Percentiles rank a stretch among this genome's conserved stretches.
phyloP scores from a whole-genome alignment of 2,329 filamentous ascomycete genomes.

The Drechslerella coelobrocha region DNA sequence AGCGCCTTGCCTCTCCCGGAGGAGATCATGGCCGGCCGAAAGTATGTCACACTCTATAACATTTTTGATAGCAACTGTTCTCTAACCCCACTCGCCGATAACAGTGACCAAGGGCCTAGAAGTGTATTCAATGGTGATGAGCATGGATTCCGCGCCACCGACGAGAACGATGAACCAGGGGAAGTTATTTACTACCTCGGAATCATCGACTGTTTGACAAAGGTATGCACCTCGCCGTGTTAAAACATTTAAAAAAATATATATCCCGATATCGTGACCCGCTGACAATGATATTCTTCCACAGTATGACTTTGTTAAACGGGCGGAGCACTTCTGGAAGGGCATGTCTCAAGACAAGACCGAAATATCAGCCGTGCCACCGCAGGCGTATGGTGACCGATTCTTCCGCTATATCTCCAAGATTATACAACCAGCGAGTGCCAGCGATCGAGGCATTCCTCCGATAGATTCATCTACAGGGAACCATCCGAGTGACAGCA shows the following conservation, averaged over 20 bases:
- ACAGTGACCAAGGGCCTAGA: slow-evolving; percentile 73
- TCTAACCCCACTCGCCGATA: slow-evolving; percentile 5
- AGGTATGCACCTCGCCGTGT: slow-evolving; percentile 68
- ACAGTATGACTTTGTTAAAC: slow-evolving; percentile 92
- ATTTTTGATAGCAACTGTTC: not conserved
- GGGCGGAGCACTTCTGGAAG: slow-evolving; percentile 96
- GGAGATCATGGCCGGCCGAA: slow-evolving; percentile 64
- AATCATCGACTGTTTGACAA: slow-evolving; percentile 96
- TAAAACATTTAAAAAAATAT: slow-evolving; percentile 60
- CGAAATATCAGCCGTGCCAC: slow-evolving; percentile 91
- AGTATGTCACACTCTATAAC: slow-evolving; percentile 51
- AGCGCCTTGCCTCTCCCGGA: slow-evolving; percentile 86
- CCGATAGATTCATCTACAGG: slow-evolving; percentile 55
- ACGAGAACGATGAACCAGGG: slow-evolving; percentile 81
- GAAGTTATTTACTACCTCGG: slow-evolving; percentile 98
- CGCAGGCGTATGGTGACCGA: slow-evolving; percentile 87
- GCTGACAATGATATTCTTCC: slow-evolving; percentile 51
- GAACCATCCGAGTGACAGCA: slow-evolving; percentile 23
- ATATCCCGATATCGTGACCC: not conserved
- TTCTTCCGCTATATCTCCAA: slow-evolving; percentile 91
- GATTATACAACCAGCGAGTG: slow-evolving; percentile 81
- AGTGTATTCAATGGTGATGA: slow-evolving; percentile 88
- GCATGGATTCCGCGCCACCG: slow-evolving; percentile 89
- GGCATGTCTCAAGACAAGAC: slow-evolving; percentile 81
- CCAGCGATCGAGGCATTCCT: slow-evolving; percentile 63